phyloP scores from a whole-genome alignment of 495 filamentous ascomycete species.

The Astrothelium subdiscretum region DNA sequence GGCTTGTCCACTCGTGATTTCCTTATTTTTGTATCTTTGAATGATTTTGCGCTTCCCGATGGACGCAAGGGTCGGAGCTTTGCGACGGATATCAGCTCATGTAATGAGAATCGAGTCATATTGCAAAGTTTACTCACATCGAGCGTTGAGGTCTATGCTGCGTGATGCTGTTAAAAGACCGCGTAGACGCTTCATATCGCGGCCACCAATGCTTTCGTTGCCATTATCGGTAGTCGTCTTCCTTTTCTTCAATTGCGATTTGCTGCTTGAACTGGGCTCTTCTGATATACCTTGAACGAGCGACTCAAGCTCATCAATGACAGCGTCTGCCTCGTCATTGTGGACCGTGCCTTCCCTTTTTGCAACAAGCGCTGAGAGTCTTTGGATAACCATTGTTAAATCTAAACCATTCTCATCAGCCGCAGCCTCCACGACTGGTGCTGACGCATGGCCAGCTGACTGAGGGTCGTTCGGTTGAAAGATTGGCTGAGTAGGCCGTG shows the following conservation, averaged over 20 bases:
- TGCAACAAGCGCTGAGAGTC: background rate
- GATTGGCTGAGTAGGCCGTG: background rate
- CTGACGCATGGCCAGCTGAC: background rate
- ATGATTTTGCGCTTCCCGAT: background rate
- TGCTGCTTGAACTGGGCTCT: background rate
- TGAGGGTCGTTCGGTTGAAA: background rate
- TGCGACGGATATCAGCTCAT: background rate
- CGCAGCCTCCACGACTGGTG: background rate
- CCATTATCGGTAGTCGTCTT: background rate
- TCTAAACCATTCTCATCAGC: background rate
- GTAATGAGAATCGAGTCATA: background rate
- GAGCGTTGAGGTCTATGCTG: background rate
- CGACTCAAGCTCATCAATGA: background rate
- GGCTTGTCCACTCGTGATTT: background rate
- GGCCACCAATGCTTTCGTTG: background rate
- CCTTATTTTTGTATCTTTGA: background rate
- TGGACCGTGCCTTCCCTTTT: background rate
- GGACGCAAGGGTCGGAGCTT: background rate
- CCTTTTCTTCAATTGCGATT: background rate
- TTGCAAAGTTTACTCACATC: background rate
- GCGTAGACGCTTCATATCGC: background rate
- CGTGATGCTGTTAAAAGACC: background rate
- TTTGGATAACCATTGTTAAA: background rate
- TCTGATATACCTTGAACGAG: background rate
- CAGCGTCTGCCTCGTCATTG: background rate